A percentile compares a stretch with the other conserved stretches of the same genome.
Evolutionary conservation across 2,329 filamentous ascomycete genomes (phyloP).

Genomic region (Penicillium sp.): DNA sequence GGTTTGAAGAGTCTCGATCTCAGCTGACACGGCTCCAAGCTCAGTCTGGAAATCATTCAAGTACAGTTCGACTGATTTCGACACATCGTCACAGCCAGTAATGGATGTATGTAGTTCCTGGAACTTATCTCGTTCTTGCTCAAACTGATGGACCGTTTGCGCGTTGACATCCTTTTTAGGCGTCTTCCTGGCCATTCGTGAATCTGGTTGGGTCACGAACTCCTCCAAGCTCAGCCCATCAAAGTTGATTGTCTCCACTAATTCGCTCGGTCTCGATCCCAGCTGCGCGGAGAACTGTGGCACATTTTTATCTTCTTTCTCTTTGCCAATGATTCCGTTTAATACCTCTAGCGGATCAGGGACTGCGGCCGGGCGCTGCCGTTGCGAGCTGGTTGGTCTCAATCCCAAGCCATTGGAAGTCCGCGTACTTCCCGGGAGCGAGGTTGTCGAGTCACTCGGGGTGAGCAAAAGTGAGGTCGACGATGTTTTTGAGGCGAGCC

Average conservation of each 20-base stretch:
- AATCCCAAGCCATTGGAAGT: conserved; percentile 66
- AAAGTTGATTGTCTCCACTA: conserved; percentile 73
- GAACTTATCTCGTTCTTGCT: conserved; percentile 77
- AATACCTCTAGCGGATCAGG: conserved; percentile 71
- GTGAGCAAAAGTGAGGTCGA: conserved; percentile 71
- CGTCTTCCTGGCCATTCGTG: conserved; percentile 24
- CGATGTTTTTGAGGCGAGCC: conserved; percentile 68
- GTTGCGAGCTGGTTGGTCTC: conserved; percentile 54
- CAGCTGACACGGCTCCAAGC: conserved; percentile 83
- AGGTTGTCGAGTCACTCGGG: conserved; percentile 71
- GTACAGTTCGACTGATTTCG: conserved; percentile 89
- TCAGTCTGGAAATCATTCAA: conserved; percentile 91
- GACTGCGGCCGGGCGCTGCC: conserved; percentile 53
- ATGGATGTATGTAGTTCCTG: conserved; percentile 90
- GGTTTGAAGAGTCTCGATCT: conserved; percentile 90
- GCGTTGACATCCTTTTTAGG: conserved; percentile 42
- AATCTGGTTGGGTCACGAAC: conserved; percentile 51
- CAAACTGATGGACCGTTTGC: conserved; percentile 71
- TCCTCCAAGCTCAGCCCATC: conserved; percentile 71
- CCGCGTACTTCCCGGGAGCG: conserved; percentile 64
- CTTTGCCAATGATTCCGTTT: conserved; percentile 54
- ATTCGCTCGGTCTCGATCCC: conserved; percentile 38
- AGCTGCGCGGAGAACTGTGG: conserved; percentile 6
- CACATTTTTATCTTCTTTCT: conserved; percentile 14
- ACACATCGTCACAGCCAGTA: conserved; percentile 81